A percentile compares a stretch with the other conserved stretches of the same genome.
Conservation (phyloP, 2,329 filamentous ascomycete genomes). For the Kalaharituber pfeilii region DNA sequence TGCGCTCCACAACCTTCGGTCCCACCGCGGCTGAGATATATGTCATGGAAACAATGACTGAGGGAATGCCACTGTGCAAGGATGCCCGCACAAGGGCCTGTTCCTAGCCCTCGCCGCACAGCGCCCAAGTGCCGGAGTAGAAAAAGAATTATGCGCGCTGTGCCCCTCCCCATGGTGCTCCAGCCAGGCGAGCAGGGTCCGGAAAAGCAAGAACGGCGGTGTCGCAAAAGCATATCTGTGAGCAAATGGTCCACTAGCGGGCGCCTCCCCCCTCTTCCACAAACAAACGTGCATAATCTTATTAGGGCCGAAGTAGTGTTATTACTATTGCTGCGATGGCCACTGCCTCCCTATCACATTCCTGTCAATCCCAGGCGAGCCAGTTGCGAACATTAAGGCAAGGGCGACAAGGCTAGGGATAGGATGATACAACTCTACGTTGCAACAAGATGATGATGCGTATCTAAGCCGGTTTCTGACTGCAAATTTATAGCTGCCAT, state of each 20-base stretch:
- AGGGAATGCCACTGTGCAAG: neutral
- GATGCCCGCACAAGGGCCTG: neutral
- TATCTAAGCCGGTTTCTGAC: conserved; percentile 1
- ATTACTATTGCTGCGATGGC: too few relatives aligned
- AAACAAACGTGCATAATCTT: neutral
- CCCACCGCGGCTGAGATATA: neutral
- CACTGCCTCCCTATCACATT: neutral
- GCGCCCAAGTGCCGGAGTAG: neutral
- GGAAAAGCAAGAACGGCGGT: conserved; percentile 1
- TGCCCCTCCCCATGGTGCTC: neutral
- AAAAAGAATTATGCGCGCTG: too few relatives aligned
- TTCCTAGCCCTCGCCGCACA: neutral
- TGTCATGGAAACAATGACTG: conserved; percentile 1
- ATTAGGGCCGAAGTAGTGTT: too few relatives aligned
- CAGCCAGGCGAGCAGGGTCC: neutral
- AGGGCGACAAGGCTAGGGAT: neutral
- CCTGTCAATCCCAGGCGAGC: neutral
- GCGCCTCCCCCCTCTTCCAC: too few relatives aligned
- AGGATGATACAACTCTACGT: conserved; percentile 1
- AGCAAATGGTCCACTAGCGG: too few relatives aligned
- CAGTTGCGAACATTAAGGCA: neutral
- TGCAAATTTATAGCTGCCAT: neutral
- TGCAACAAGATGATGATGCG: conserved; percentile 1
- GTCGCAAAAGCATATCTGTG: too few relatives aligned
- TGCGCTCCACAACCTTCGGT: neutral